phyloP scores from a whole-genome alignment of 179 eudicot genomes.

The Camellia oleifera region DNA sequence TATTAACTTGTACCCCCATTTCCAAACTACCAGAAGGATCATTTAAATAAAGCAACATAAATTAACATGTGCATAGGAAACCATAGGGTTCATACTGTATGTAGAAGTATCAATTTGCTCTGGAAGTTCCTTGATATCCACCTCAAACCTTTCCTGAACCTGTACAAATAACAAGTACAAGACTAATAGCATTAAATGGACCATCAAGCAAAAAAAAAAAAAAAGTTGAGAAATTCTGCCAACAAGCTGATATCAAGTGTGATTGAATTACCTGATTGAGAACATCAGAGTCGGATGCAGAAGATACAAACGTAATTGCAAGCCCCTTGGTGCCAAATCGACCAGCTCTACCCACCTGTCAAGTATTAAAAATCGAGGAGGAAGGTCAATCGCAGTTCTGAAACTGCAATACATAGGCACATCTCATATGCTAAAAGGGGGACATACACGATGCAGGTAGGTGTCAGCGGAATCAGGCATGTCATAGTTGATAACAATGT shows the following conservation, averaged over 20 bases:
- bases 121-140: conserved; percentile 86
- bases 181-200: neutral
- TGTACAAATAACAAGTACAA: conserved; percentile 13
- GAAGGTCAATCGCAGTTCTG: conserved; percentile 4
- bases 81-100: conserved; percentile 51
- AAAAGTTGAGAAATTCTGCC: neutral
- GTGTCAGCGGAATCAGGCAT: conserved; percentile 99
- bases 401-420: neutral
- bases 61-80: neutral
- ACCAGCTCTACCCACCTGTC: conserved; percentile 90
- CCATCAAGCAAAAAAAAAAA: neutral
- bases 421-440: neutral
- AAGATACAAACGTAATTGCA: conserved; percentile 89
- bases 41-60: neutral
- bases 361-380: neutral
- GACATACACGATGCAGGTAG: conserved; percentile 75
- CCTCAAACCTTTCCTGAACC: conserved; percentile 91
- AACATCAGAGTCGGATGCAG: conserved; percentile 82
- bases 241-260: neutral
- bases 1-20: neutral
- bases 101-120: conserved; percentile 88
- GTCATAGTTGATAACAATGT: conserved; percentile 93
- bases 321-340: conserved; percentile 94
- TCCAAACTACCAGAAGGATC: neutral
- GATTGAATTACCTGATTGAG: conserved; percentile 59